Percentiles rank a stretch among this genome's conserved stretches.
Conservation (phyloP, 2,329 filamentous ascomycete species). For the Penicillium digitatum region DNA sequence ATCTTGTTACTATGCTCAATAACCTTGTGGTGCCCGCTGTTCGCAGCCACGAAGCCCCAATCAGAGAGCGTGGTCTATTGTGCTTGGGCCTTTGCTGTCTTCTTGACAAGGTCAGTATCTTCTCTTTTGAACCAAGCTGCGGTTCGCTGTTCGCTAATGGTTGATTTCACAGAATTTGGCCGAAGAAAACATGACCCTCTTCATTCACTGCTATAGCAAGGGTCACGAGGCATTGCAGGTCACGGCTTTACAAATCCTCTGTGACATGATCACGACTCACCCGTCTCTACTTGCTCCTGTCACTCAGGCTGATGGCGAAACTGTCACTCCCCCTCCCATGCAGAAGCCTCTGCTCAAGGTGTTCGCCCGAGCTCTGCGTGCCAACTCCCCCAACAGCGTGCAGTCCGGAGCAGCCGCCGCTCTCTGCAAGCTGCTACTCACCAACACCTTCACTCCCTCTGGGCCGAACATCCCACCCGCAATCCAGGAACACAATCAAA, state of each 20-base stretch:
- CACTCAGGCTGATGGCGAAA: conserved; percentile 44
- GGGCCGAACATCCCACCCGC: conserved; percentile 52
- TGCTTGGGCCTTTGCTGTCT: conserved; percentile 89
- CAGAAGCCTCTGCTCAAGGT: conserved; percentile 71
- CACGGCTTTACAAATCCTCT: conserved; percentile 84
- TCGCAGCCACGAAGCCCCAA: conserved; percentile 84
- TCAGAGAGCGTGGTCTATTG: conserved; percentile 82
- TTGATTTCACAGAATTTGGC: conserved; percentile 62
- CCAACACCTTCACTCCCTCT: conserved; percentile 59
- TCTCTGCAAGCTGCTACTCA: conserved; percentile 80
- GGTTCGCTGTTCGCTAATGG: not conserved
- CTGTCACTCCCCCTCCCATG: conserved; percentile 47
- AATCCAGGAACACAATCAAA: conserved; percentile 48
- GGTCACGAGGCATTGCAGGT: conserved; percentile 86
- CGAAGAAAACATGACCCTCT: conserved; percentile 84
- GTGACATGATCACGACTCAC: conserved; percentile 87
- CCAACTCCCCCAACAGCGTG: conserved; percentile 65
- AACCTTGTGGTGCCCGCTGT: conserved; percentile 94
- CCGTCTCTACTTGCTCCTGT: conserved; percentile 67
- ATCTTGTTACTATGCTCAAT: conserved; percentile 96
- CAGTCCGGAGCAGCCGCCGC: conserved; percentile 78
- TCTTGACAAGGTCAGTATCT: conserved; percentile 65
- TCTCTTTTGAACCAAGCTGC: not conserved
- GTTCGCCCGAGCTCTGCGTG: conserved; percentile 77
- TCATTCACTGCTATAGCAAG: conserved; percentile 93